Conservation (phyloP, 75 land plant genomes). For the Pinus tabuliformis region DNA sequence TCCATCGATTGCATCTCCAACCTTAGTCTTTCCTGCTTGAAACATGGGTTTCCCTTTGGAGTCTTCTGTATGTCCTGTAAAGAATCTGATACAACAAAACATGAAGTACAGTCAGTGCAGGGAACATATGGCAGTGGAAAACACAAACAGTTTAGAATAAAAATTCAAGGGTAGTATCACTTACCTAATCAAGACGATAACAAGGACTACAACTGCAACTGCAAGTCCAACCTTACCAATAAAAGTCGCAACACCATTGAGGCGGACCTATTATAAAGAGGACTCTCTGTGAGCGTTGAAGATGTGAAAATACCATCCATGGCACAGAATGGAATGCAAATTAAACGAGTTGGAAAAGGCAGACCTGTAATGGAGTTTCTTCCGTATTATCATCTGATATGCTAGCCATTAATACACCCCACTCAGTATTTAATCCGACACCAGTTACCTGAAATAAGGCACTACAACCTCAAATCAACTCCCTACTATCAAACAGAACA, state of each 20-base stretch:
- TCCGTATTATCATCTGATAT: constrained; percentile 60
- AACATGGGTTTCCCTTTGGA: constrained; percentile 28
- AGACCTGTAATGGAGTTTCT: constrained; percentile 63
- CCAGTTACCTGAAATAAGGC: constrained; percentile 55
- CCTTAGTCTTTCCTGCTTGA: constrained; percentile 29
- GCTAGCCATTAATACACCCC: constrained; percentile 79
- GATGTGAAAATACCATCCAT: not conserved
- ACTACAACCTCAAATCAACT: not conserved
- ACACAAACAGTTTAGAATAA: not conserved
- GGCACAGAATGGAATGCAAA: too few relatives aligned
- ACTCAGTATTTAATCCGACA: constrained; percentile 77
- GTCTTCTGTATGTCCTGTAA: constrained; percentile 49
- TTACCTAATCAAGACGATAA: constrained; percentile 26
- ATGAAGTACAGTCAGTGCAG: not conserved
- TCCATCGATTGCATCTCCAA: constrained; percentile 30
- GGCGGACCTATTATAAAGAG: constrained; percentile 44
- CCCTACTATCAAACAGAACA: not conserved
- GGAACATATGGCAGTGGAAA: not conserved
- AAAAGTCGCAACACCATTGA: constrained; percentile 86
- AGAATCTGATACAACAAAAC: constrained; percentile 28
- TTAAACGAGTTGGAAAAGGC: not conserved
- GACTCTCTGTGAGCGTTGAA: not conserved
- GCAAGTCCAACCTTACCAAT: constrained; percentile 67
- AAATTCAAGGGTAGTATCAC: not conserved
- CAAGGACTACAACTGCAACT: constrained; percentile 59